Evolutionary conservation across 2,329 filamentous ascomycete species (phyloP), one percentile per base, ranked within the genome.

Genomic region (Fusarium aywerte): DNA sequence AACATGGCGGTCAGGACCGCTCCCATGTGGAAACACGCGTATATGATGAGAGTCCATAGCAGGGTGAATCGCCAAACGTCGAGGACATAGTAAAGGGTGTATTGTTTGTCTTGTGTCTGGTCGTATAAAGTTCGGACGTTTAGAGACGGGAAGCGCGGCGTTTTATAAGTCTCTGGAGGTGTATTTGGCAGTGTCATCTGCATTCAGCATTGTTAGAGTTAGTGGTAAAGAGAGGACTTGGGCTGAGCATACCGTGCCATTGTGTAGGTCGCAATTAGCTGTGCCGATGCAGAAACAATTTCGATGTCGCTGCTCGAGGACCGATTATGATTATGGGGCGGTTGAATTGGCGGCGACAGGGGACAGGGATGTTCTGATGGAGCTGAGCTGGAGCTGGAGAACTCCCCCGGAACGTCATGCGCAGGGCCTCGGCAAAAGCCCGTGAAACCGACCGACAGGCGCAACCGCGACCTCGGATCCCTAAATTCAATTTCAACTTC

Each of bases 11-110:
- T 91, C 13, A 84, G 80, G 0, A 90, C 89, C 4, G 90, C 91
- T 32, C 88, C 84, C 18, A 94, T 73, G 76, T 97, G 92, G 65
- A 94, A 91, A 20, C 88, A 83, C 32, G 86, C 88, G 72, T 92
- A 95, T 69, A 93, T 87, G 29, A 97, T 87, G 35, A 96, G 79
- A 0, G 93, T 97, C 93, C 93, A 97, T 75, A 90, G 86, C 16
- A 96, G 80, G 2, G 93, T 97, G 78, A 96, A 97, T 67, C 90
- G 90, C 90, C 92, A 95, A 55, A 96, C 92, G 75, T 97, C 92
- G 61, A 79, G 76, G 4, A 92, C 84, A 73, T 90, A 85, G 81
- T 92, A 95, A 70, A 97, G 88, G 35, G 87, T 85, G 61, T 85
- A 84, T 48, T 62, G 67, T 64, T 77, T 79, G 42, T 85, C 80